Evolutionary conservation across 1,139 yeast genomes (phyloP).

Genomic region (Debaryomyces coudertii): DNA sequence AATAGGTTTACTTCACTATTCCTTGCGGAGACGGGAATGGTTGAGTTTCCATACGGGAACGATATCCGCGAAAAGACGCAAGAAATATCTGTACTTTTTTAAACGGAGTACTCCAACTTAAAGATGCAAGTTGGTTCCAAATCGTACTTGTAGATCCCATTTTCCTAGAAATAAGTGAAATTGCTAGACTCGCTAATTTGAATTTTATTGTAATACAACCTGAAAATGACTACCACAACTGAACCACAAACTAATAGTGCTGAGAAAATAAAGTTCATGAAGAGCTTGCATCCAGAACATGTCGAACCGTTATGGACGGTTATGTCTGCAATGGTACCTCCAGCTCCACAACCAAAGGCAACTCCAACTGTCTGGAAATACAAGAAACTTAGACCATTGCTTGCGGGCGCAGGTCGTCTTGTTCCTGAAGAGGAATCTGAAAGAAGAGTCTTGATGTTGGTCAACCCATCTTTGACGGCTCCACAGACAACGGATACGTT

Average conservation of each 20-base stretch:
- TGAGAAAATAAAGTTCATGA: not conserved
- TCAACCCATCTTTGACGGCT: not conserved
- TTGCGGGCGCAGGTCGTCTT: not conserved
- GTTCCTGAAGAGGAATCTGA: not conserved
- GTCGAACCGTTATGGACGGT: not conserved
- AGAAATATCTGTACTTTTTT: not conserved
- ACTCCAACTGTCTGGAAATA: not conserved
- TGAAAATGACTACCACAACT: not conserved
- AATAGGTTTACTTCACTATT: too few relatives aligned
- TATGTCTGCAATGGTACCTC: not conserved
- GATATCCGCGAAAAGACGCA: not conserved
- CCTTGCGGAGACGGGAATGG: too few relatives aligned
- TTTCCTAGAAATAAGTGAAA: too few relatives aligned
- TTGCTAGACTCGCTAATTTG: too few relatives aligned
- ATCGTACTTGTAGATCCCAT: too few relatives aligned
- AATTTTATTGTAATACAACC: not conserved
- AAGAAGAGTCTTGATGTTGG: not conserved
- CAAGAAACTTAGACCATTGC: not conserved
- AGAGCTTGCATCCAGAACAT: not conserved
- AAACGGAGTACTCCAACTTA: too few relatives aligned
- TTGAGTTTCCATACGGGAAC: not conserved
- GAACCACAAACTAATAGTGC: not conserved
- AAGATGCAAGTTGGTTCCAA: too few relatives aligned
- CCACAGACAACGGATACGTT: not conserved
- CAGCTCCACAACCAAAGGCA: not conserved